These are phyloP conservation scores for Biancaea sappan DNA, from an alignment of 306 rosid genomes.

Conservation along the genomic window DNA sequence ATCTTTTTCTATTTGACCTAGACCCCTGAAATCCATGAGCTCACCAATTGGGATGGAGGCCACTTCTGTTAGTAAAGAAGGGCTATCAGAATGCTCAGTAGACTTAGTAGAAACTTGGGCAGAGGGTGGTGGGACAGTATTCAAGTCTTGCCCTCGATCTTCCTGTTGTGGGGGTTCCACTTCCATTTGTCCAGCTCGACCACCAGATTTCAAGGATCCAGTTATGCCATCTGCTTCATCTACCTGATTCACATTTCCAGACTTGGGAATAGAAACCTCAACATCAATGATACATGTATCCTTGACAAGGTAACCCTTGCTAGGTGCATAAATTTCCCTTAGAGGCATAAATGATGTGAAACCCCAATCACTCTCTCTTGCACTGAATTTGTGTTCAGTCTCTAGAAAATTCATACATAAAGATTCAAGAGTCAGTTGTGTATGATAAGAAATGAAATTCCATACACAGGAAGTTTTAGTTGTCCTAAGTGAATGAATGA, in stretches of 20 bases:
- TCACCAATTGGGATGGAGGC: background rate
- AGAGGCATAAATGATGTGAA: constrained; percentile 56
- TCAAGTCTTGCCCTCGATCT: background rate
- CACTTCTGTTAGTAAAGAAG: background rate
- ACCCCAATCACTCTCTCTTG: constrained; percentile 56
- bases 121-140: background rate
- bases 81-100: background rate
- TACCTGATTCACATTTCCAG: background rate
- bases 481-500: background rate
- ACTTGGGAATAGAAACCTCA: constrained; percentile 44
- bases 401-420: constrained; percentile 44
- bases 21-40: constrained; percentile 15
- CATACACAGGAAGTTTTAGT: background rate
- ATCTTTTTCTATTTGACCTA: constrained; percentile 1
- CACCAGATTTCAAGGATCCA: background rate
- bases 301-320: constrained; percentile 50
- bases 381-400: constrained; percentile 50
- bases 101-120: background rate
- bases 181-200: background rate
- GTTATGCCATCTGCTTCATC: background rate
- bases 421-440: constrained; percentile 3
- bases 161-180: background rate
- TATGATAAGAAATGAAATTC: background rate
- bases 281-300: constrained; percentile 61
- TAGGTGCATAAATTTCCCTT: constrained; percentile 42